Evolutionary conservation across 441 rosid genomes (phyloP).

Genomic region (California macrophylla): DNA sequence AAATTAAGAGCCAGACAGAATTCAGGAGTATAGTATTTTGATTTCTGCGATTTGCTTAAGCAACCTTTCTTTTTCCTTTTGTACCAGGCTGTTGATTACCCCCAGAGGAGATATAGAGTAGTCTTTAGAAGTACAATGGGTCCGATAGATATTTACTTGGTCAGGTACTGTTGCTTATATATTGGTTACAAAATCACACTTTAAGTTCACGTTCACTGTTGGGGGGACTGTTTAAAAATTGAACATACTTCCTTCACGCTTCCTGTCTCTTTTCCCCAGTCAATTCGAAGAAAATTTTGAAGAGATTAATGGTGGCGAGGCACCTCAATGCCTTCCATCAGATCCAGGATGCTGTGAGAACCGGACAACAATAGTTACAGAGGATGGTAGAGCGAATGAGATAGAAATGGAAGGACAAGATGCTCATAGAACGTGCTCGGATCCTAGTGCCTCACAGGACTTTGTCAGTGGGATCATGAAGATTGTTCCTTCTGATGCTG

Average conservation of each 20-base stretch:
- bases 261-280: slow-evolving; percentile 26
- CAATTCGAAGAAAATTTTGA: slow-evolving; percentile 87
- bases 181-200: background rate
- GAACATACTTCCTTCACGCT: slow-evolving; percentile 4
- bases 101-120: slow-evolving; percentile 86
- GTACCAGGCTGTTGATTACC: slow-evolving; percentile 69
- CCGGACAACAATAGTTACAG: slow-evolving; percentile 21
- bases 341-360: slow-evolving; percentile 42
- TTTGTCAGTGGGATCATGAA: slow-evolving; percentile 83
- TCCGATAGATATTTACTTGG: slow-evolving; percentile 89
- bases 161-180: slow-evolving; percentile 49
- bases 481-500: slow-evolving; percentile 81
- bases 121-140: slow-evolving; percentile 97
- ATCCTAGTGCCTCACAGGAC: slow-evolving; percentile 53
- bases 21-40: background rate
- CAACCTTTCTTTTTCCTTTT: too few species aligned
- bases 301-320: slow-evolving; percentile 59
- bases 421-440: slow-evolving; percentile 41
- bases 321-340: slow-evolving; percentile 41
- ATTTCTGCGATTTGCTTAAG: background rate
- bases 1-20: slow-evolving; percentile 22
- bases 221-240: background rate
- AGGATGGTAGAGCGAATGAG: slow-evolving; percentile 46
- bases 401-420: slow-evolving; percentile 40
- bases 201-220: background rate